Percentiles rank a stretch among this genome's conserved stretches.
These are phyloP conservation scores for Picea sitchensis DNA, from an alignment of 75 land plant genomes.

Conservation along the genomic window DNA sequence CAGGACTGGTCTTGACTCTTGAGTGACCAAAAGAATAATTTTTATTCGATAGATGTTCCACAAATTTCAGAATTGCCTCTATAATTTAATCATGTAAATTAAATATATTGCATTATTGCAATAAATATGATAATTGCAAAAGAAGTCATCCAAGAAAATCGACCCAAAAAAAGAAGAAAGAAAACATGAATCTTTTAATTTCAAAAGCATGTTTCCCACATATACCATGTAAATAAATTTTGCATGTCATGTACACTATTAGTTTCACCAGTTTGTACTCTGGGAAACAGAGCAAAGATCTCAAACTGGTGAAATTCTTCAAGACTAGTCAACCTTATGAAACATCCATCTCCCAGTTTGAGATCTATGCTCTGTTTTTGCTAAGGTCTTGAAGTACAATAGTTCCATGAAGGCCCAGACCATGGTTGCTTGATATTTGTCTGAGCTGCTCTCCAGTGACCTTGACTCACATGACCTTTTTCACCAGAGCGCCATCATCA, in stretches of 20 bases:
- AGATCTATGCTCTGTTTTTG: not conserved
- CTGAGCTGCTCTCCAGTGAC: too few species aligned
- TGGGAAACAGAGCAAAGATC: too few species aligned
- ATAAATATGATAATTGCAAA: not conserved
- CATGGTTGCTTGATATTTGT: too few species aligned
- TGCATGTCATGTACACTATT: too few species aligned
- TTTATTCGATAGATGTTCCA: not conserved
- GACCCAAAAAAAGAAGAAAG: too few species aligned
- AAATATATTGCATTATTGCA: not conserved
- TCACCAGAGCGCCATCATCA: too few species aligned
- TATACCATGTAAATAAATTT: too few species aligned
- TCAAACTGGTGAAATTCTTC: not conserved
- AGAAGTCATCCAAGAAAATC: not conserved
- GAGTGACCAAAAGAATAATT: not conserved
- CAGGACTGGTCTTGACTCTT: not conserved
- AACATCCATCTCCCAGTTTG: constrained; percentile 9
- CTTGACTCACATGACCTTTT: too few species aligned
- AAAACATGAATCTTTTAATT: not conserved
- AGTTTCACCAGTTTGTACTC: too few species aligned
- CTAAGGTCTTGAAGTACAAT: too few species aligned
- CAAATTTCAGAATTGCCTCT: not conserved
- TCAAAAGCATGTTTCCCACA: not conserved
- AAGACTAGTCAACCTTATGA: not conserved
- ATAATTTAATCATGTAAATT: not conserved
- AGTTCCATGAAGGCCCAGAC: too few species aligned